phyloP scores from a whole-genome alignment of 2,329 filamentous ascomycete genomes.

The Cordyceps farinosa region DNA sequence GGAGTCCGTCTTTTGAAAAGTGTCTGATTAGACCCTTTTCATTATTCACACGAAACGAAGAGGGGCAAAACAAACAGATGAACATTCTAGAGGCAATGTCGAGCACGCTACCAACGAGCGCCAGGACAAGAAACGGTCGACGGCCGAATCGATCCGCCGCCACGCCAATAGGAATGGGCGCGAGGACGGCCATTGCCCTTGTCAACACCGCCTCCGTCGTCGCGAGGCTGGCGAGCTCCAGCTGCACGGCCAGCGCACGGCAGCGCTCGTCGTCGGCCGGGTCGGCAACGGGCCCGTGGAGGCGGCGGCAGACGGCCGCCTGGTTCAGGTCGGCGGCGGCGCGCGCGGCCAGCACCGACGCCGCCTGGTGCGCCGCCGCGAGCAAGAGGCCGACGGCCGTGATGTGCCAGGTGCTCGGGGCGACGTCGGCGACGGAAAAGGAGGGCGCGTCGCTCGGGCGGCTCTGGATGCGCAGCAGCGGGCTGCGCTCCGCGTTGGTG shows the following conservation, averaged over 20 bases:
- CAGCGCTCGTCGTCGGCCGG: background rate
- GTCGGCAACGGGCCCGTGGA: background rate
- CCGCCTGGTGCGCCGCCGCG: background rate
- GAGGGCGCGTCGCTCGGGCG: slow-evolving; percentile 1
- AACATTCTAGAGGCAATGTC: background rate
- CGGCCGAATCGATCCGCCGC: slow-evolving; percentile 3
- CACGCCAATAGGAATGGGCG: background rate
- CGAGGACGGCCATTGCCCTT: background rate
- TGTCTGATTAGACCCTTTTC: background rate
- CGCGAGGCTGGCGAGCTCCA: background rate
- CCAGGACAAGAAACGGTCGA: background rate
- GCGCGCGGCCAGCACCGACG: background rate
- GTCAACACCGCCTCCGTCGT: background rate
- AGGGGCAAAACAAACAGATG: background rate
- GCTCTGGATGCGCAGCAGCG: slow-evolving; percentile 11
- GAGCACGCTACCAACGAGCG: background rate
- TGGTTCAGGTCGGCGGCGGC: background rate
- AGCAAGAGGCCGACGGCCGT: background rate
- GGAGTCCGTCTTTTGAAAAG: background rate
- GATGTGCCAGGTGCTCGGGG: background rate
- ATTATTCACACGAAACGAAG: too few species aligned
- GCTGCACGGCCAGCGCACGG: background rate
- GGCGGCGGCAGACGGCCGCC: background rate
- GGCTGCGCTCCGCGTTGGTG: slow-evolving; percentile 13
- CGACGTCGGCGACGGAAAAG: background rate